Conservation (phyloP, 139 green algal genomes). For the Chlorella sp. region DNA sequence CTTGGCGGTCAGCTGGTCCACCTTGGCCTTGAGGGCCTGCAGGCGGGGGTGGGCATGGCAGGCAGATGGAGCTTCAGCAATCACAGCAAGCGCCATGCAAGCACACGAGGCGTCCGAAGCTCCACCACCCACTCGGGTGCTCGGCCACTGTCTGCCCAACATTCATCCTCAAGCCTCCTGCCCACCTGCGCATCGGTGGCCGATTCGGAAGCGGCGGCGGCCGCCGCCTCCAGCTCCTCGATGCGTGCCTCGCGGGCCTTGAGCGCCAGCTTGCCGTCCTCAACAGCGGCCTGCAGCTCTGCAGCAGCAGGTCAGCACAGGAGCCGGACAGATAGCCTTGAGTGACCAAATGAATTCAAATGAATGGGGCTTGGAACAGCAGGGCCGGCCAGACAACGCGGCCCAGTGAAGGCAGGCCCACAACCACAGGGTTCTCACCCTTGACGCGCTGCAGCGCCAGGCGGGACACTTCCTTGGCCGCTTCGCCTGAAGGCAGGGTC, state of each 20-base stretch:
- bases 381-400: too few relatives aligned
- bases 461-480: conserved; percentile 19
- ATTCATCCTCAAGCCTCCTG: not conserved
- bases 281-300: conserved; percentile 24
- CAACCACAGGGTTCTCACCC: too few relatives aligned
- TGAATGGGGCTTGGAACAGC: too few relatives aligned
- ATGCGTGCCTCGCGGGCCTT: not conserved
- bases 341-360: too few relatives aligned
- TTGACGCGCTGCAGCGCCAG: conserved; percentile 30
- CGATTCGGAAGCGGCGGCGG: not conserved
- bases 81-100: too few relatives aligned
- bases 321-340: too few relatives aligned
- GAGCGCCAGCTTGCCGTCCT: conserved; percentile 3
- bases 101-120: too few relatives aligned
- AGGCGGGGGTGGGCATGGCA: not conserved
- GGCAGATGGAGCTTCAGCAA: not conserved
- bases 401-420: too few relatives aligned
- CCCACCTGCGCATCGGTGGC: not conserved
- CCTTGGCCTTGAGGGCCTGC: not conserved
- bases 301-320: too few relatives aligned
- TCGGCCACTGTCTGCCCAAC: too few relatives aligned
- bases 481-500: conserved; percentile 9
- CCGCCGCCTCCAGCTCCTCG: not conserved
- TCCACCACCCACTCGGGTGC: too few relatives aligned
- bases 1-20: not conserved